Evolutionary conservation across 345 rosid genomes (phyloP).

Genomic region (Eucalyptus victrix): DNA sequence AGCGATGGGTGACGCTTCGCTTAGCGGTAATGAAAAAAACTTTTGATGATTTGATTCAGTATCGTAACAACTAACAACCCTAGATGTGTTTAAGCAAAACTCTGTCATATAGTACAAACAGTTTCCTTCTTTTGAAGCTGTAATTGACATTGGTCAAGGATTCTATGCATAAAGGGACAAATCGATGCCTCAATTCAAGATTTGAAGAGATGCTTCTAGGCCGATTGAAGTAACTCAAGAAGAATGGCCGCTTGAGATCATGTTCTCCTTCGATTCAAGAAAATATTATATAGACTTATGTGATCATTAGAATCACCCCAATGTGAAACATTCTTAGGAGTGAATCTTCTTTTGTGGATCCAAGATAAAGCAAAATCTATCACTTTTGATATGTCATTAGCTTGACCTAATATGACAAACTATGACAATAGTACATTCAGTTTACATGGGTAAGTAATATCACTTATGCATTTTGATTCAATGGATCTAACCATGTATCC

Average conservation of each 20-base stretch:
- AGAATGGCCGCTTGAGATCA: background rate
- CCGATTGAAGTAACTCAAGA: background rate
- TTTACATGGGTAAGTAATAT: too few relatives aligned
- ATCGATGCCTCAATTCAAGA: background rate
- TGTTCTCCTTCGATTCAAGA: background rate
- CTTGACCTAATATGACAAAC: background rate
- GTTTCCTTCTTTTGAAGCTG: background rate
- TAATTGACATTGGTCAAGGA: background rate
- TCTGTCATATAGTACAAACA: too few relatives aligned
- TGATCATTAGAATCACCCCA: background rate
- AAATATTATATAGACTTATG: background rate
- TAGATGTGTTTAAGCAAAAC: background rate
- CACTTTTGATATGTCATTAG: background rate
- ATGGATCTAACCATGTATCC: too few relatives aligned
- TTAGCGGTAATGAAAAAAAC: background rate
- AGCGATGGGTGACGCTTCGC: background rate
- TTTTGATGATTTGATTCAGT: background rate
- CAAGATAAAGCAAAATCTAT: background rate
- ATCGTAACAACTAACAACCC: background rate
- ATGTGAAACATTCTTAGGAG: background rate
- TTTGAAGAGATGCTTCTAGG: background rate
- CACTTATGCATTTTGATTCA: too few relatives aligned
- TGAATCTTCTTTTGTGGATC: background rate
- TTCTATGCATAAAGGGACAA: background rate
- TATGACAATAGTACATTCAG: too few relatives aligned